These are phyloP conservation scores for Myxozyma neotropica DNA, from an alignment of 805 yeast genomes.

Conservation along the genomic window DNA sequence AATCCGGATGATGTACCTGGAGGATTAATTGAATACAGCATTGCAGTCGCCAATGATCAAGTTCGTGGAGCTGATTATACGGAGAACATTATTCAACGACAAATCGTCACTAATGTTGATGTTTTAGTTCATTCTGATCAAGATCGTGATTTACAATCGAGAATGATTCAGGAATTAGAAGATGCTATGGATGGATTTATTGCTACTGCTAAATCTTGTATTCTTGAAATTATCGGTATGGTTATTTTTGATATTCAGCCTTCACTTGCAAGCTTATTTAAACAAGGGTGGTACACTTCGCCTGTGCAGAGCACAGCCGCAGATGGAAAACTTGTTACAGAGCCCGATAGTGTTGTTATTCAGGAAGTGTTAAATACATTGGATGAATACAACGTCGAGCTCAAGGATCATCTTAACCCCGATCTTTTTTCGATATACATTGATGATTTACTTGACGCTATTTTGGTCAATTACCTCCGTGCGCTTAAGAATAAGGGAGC, in stretches of 20 bases:
- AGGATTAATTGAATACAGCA: slow-evolving; percentile 77
- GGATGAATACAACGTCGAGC: slow-evolving; percentile 72
- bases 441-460: slow-evolving; percentile 57
- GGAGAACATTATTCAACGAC: slow-evolving; percentile 68
- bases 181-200: slow-evolving; percentile 79
- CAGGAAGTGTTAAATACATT: slow-evolving; percentile 70
- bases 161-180: slow-evolving; percentile 45
- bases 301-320: slow-evolving; percentile 39
- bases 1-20: slow-evolving; percentile 56
- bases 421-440: slow-evolving; percentile 57
- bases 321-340: slow-evolving; percentile 12
- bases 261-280: slow-evolving; percentile 63
- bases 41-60: slow-evolving; percentile 85
- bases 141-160: slow-evolving; percentile 17
- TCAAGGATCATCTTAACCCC: slow-evolving; percentile 55
- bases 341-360: slow-evolving; percentile 40
- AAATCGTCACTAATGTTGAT: slow-evolving; percentile 53
- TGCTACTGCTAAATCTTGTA: slow-evolving; percentile 66
- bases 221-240: slow-evolving; percentile 57
- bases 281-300: slow-evolving; percentile 68
- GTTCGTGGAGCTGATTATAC: slow-evolving; percentile 68
- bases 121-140: slow-evolving; percentile 29
- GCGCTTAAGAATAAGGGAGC: slow-evolving; percentile 47
- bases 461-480: slow-evolving; percentile 53
- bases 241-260: slow-evolving; percentile 71